Percentiles rank a stretch among this genome's conserved stretches.
phyloP scores from a whole-genome alignment of 768 basidiomycete genomes.

The Lyophyllum decastes region DNA sequence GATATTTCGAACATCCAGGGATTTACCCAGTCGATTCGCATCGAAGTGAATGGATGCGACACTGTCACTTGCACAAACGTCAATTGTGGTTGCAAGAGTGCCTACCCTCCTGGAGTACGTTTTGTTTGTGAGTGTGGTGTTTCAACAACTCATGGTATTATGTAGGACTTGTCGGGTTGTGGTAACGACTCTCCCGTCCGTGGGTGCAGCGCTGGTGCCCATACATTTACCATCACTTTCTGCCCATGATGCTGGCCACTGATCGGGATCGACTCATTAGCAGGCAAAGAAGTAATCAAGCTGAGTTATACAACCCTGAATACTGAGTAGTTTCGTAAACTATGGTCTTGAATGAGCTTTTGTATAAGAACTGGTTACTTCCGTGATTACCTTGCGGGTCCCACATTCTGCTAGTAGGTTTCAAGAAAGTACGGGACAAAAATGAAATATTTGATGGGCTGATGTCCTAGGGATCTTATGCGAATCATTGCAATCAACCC shows the following conservation, averaged over 20 bases:
- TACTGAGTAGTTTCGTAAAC: neutral
- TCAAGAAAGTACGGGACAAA: too few relatives aligned
- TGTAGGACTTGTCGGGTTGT: constrained; percentile 37
- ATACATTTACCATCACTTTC: constrained; percentile 35
- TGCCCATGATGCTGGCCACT: constrained; percentile 22
- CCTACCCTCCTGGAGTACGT: constrained; percentile 35
- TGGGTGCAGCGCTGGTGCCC: constrained; percentile 34
- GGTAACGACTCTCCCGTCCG: constrained; percentile 38
- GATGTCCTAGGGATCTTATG: too few relatives aligned
- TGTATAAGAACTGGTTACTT: too few relatives aligned
- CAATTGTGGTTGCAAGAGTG: constrained; percentile 34
- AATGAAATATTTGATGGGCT: too few relatives aligned
- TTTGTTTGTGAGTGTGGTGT: neutral
- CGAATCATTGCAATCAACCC: too few relatives aligned
- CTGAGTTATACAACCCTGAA: too few relatives aligned
- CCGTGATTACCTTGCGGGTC: too few relatives aligned
- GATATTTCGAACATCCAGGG: constrained; percentile 47
- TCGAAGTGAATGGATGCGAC: constrained; percentile 37
- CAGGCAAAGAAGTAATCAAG: too few relatives aligned
- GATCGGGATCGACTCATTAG: neutral
- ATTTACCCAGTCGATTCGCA: constrained; percentile 38
- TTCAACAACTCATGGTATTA: neutral
- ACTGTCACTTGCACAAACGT: constrained; percentile 40
- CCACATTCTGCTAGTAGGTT: too few relatives aligned
- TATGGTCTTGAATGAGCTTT: neutral